A percentile compares a stretch with the other conserved stretches of the same genome.
Conservation (phyloP, 2,329 filamentous ascomycete species). For the Fusarium compactum region DNA sequence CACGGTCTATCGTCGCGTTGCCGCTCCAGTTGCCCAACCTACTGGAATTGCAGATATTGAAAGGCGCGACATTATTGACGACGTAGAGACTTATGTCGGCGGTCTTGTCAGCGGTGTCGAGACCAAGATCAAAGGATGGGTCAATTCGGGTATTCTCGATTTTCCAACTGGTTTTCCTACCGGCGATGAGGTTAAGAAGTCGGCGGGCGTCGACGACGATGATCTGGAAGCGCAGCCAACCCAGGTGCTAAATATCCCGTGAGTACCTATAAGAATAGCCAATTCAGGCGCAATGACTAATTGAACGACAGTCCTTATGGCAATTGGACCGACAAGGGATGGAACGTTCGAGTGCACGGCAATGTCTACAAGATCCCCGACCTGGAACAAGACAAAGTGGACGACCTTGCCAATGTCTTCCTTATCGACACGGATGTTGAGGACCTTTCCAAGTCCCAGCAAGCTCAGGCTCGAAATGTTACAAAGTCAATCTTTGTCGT, state of each 20-base stretch:
- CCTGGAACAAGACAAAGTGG: slow-evolving; percentile 71
- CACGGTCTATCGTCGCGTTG: slow-evolving; percentile 27
- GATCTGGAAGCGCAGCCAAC: slow-evolving; percentile 72
- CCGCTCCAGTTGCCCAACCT: slow-evolving; percentile 41
- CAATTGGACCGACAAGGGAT: slow-evolving; percentile 83
- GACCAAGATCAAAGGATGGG: slow-evolving; percentile 68
- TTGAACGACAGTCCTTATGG: slow-evolving; percentile 65
- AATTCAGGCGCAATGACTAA: background rate
- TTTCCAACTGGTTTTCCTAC: slow-evolving; percentile 77
- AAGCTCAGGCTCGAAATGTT: slow-evolving; percentile 77
- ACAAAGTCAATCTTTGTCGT: slow-evolving; percentile 81
- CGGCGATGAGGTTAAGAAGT: slow-evolving; percentile 69
- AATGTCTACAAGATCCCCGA: slow-evolving; percentile 86
- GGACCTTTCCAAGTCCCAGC: slow-evolving; percentile 68
- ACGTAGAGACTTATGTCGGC: slow-evolving; percentile 64
- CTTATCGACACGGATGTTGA: slow-evolving; percentile 73
- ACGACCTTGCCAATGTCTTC: slow-evolving; percentile 77
- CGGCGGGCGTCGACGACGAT: slow-evolving; percentile 69
- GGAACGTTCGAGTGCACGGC: slow-evolving; percentile 81
- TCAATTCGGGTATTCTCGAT: slow-evolving; percentile 73
- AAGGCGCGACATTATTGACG: slow-evolving; percentile 53
- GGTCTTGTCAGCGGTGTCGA: slow-evolving; percentile 65
- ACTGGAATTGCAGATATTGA: slow-evolving; percentile 41
- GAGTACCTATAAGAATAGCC: background rate
- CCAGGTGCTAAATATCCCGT: slow-evolving; percentile 77